These are phyloP conservation scores for Massariosphaeria phaeospora DNA, from an alignment of 495 filamentous ascomycete genomes.

Conservation along the genomic window DNA sequence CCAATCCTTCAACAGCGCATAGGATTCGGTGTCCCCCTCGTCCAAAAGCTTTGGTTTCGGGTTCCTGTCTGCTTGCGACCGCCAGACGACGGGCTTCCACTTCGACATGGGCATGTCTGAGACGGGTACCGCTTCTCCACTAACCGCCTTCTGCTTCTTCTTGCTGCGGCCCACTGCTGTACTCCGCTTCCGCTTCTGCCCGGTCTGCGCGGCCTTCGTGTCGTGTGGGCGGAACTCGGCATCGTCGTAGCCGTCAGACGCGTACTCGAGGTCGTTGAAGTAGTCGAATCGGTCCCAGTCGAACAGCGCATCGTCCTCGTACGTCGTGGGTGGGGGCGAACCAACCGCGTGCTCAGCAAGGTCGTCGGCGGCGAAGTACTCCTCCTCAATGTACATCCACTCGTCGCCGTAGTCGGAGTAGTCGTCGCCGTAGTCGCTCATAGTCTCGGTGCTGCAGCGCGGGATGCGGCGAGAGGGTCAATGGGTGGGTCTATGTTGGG, in stretches of 20 bases:
- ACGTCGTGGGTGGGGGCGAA: conserved; percentile 32
- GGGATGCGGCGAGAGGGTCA: not conserved
- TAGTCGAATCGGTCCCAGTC: conserved; percentile 35
- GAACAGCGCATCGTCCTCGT: conserved; percentile 23
- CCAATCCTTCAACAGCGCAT: conserved; percentile 40
- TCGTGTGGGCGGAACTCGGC: conserved; percentile 9
- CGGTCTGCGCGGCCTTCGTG: conserved; percentile 4
- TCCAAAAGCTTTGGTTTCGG: conserved; percentile 10
- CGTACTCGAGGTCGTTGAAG: conserved; percentile 40
- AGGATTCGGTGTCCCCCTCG: conserved; percentile 15
- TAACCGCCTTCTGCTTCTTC: conserved; percentile 24
- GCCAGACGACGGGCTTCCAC: conserved; percentile 24
- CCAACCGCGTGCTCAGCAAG: conserved; percentile 41
- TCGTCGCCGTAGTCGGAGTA: conserved; percentile 32
- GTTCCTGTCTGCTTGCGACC: conserved; percentile 11
- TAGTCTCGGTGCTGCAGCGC: not conserved
- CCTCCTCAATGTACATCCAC: conserved; percentile 42
- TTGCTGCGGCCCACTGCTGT: conserved; percentile 7
- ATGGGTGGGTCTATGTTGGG: not conserved
- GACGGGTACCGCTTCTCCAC: not conserved
- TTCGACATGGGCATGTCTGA: not conserved
- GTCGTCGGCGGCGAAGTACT: conserved; percentile 37
- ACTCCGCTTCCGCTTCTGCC: conserved; percentile 26
- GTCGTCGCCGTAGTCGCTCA: conserved; percentile 34
- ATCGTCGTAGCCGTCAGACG: conserved; percentile 39